Evolutionary conservation across 352 stramenopile species (phyloP), one percentile per base, ranked within the genome.

Genomic region (Globisporangium sylvaticum): DNA sequence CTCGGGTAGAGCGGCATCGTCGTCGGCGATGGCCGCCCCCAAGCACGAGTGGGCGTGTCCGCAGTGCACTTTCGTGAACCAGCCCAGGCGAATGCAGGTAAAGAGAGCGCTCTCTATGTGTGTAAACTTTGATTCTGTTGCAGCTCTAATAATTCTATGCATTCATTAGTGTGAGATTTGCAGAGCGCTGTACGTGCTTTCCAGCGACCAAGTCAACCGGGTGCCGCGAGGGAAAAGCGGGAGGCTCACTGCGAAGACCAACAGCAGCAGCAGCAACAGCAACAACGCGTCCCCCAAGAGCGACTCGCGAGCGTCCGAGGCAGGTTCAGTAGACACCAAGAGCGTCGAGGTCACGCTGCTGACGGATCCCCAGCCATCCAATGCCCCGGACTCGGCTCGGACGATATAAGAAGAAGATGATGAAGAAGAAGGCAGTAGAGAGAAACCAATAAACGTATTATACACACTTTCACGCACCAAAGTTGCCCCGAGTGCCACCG

Each of bases 1-100:
- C 48, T 83, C 77, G 4, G 75, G 39, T 24, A 81, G 79, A 48
- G 72, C 73, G 3, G 66, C 65, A 4, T 72, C 81, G 24, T 58
- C 52, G 6, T 25, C 53, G 15, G 24, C 53, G n/a, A 39, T 15
- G 50, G 34, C 82, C 6, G 69, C 80, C 14, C 80, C 81, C 0
- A 81, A 80, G 58, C 62, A 78, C 9, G 63, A 76, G 14, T 94
- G 87, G 87, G 67, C 77, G 0, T 92, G 84, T 64, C 62, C 72
- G 5, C 78, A 73, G 10, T 94, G 87, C 63, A 92, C 83, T 7
- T 92, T 84, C 39, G 67, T 92, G 24, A 94, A 94, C 44, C 62
- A 65, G 7, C 69, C 81, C 10, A 58, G 82, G 27, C 79, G 72
- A 10, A 78, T 86, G 60, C 81, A 91, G 68, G 86, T 92, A 88